Evolutionary conservation across 2,329 filamentous ascomycete genomes (phyloP), one percentile per base, ranked within the genome.

Genomic region (Aspergillus latus): DNA sequence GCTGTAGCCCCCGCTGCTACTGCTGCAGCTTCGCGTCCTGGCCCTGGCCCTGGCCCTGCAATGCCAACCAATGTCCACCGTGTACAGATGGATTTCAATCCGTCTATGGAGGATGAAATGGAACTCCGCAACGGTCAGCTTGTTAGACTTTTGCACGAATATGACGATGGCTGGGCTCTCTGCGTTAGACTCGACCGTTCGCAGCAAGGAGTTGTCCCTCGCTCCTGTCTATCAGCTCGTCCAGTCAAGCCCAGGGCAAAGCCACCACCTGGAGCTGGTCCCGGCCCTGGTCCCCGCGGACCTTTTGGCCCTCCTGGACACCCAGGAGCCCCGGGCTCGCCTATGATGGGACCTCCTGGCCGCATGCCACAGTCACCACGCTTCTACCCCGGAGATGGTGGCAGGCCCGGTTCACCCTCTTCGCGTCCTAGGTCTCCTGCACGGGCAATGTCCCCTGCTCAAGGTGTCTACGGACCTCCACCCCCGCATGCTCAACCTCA

Each of bases 91-190:
- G 92, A 97, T 73, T 99, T 97, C 75, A 88, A 86, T 72, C 92
- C 94, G 28, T 93, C 89, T 3, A 88, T 97, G 82, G 88, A 91
- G 5, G 94, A 99, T 69, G 94, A 99, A 75, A 80, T 99, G 68
- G 89, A 86, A 60, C 82, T 99, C 44, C 83, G 80, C 60, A 84
- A 88, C 56, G 94, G 94, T 51, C 87, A 95, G 60, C 81, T 99
- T 48, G 90, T 97, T 49, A 85, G 93, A 62, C 80, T 99, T 62
- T 80, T 97, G 51, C 93, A 97, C 69, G 92, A 96, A 75, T 99
- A 97, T 68, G 94, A 99, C 70, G 94, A 99, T 76, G 94, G 94
- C 67, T 99, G 94, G 94, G 90, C 92, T 68, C 89, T 97, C 54
- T 97, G 92, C 74, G 89, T 92, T 64, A 88, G 88, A 62, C 87